phyloP scores from a whole-genome alignment of 1,139 yeast species.

The Suhomyces bokatorum region DNA sequence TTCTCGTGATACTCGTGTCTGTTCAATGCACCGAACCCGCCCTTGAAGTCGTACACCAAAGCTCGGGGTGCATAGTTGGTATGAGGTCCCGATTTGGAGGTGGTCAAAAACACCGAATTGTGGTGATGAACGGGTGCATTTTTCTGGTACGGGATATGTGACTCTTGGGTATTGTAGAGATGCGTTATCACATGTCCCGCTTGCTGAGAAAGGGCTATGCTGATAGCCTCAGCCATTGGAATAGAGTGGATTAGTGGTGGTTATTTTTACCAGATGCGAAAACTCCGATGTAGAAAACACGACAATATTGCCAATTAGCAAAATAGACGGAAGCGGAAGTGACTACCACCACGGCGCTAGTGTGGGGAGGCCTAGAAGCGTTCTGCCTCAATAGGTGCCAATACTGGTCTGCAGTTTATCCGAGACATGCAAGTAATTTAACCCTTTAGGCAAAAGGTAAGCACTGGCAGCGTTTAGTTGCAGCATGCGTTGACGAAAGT shows the following conservation, averaged over 20 bases:
- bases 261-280: too few relatives aligned
- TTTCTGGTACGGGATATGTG: slow-evolving; percentile 55
- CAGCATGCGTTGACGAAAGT: neutral
- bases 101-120: slow-evolving; percentile 32
- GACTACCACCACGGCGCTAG: too few relatives aligned
- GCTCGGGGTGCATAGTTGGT: slow-evolving; percentile 80
- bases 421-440: slow-evolving; percentile 1
- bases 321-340: neutral
- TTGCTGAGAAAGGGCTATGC: slow-evolving; percentile 66
- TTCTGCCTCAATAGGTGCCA: too few relatives aligned
- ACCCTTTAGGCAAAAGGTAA: slow-evolving; percentile 2
- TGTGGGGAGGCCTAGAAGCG: too few relatives aligned
- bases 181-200: slow-evolving; percentile 78
- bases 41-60: slow-evolving; percentile 70
- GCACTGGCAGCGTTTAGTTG: neutral
- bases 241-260: too few relatives aligned
- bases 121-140: slow-evolving; percentile 29
- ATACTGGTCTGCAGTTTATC: neutral
- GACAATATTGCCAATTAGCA: too few relatives aligned
- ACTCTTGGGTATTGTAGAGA: slow-evolving; percentile 77
- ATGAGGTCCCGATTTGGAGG: slow-evolving; percentile 41
- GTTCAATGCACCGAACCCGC: slow-evolving; percentile 64
- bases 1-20: slow-evolving; percentile 50
- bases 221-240: slow-evolving; percentile 71
- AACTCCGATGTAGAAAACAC: too few relatives aligned